These are phyloP conservation scores for Lachnellula subtilissima DNA, from an alignment of 2,329 filamentous ascomycete genomes.

Conservation along the genomic window DNA sequence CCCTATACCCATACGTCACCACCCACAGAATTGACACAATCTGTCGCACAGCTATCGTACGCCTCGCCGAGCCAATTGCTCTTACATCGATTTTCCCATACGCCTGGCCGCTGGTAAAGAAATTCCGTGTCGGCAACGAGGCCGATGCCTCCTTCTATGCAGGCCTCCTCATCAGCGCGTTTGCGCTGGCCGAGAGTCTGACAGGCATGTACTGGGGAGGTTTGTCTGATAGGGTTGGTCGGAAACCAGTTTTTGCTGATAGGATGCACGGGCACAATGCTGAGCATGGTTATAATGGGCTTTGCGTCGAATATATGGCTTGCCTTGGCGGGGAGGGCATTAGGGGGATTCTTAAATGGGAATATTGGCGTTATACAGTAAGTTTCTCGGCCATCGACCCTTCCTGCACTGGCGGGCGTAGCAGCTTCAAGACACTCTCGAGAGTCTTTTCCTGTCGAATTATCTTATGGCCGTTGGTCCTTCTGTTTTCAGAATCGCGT, in stretches of 20 bases:
- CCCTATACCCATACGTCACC: background rate
- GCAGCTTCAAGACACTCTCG: no score
- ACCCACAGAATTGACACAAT: constrained; percentile 7
- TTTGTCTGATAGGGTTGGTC: constrained; percentile 74
- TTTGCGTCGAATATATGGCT: constrained; percentile 80
- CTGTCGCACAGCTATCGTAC: constrained; percentile 68
- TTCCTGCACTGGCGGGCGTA: no score
- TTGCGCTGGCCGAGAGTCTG: constrained; percentile 73
- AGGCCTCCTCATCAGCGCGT: constrained; percentile 81
- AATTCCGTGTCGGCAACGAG: constrained; percentile 66
- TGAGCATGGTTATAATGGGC: constrained; percentile 78
- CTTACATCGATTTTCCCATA: constrained; percentile 93
- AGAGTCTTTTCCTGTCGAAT: no score
- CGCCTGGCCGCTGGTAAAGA: constrained; percentile 76
- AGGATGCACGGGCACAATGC: constrained; percentile 76
- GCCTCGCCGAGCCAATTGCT: constrained; percentile 86
- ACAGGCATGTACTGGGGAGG: constrained; percentile 88
- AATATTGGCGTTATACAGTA: constrained; percentile 74
- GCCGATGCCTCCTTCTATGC: constrained; percentile 82
- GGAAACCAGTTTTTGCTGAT: constrained; percentile 78
- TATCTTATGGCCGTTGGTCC: background rate
- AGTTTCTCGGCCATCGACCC: background rate
- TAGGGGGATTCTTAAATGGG: constrained; percentile 82
- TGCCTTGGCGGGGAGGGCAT: constrained; percentile 67
- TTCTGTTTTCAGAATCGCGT: background rate